A percentile compares a stretch with the other conserved stretches of the same genome.
Conservation (phyloP, 2,329 filamentous ascomycete species). For the Ophidiomyces ophidiicola region DNA sequence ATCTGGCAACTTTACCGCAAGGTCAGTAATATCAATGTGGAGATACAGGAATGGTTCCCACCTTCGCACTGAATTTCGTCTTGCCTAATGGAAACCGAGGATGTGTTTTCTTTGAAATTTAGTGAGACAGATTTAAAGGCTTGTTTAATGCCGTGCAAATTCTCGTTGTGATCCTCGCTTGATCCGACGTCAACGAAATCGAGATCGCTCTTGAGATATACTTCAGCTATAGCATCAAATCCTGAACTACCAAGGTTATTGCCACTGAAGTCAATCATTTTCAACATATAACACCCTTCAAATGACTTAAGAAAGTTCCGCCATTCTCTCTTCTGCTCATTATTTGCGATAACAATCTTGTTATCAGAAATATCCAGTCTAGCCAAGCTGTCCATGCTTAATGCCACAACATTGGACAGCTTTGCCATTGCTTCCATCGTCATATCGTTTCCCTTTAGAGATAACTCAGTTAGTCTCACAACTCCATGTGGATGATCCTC, state of each 20-base stretch:
- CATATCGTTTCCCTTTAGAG: conserved; percentile 35
- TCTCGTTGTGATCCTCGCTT: conserved; percentile 16
- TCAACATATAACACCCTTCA: conserved; percentile 31
- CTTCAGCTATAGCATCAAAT: conserved; percentile 35
- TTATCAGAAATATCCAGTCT: conserved; percentile 39
- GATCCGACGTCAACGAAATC: conserved; percentile 21
- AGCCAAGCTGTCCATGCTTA: conserved; percentile 35
- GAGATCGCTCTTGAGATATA: conserved; percentile 31
- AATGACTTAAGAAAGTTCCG: conserved; percentile 35
- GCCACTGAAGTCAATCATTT: conserved; percentile 35
- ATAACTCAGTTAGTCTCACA: conserved; percentile 36
- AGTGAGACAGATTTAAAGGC: background rate
- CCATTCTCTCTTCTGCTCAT: conserved; percentile 32
- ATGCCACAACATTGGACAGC: conserved; percentile 32
- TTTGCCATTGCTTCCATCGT: conserved; percentile 31
- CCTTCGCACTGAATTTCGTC: background rate
- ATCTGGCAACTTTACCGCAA: background rate
- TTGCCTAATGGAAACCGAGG: background rate
- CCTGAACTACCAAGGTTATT: conserved; percentile 34
- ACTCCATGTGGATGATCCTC: conserved; percentile 21
- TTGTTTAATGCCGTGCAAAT: conserved; percentile 3
- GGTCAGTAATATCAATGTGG: background rate
- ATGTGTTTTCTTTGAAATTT: background rate
- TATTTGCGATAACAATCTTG: conserved; percentile 28
- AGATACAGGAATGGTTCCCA: background rate